A percentile compares a stretch with the other conserved stretches of the same genome.
Evolutionary conservation across 345 rosid species (phyloP).

Genomic region (Orychophragmus violaceus): DNA sequence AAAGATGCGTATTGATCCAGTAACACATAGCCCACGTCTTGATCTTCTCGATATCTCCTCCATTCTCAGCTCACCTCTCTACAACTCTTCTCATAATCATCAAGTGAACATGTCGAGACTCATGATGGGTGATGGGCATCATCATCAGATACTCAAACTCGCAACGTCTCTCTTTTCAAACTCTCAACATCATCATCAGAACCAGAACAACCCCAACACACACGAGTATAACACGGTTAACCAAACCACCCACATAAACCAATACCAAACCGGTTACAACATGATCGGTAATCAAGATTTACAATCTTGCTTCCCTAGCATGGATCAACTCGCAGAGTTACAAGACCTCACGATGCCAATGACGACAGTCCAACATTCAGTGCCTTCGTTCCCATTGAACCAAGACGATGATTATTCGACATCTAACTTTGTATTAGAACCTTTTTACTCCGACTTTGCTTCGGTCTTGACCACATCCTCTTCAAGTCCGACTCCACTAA

Average conservation of each 20-base stretch:
- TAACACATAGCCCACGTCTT: constrained; percentile 66
- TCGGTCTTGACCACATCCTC: constrained; percentile 48
- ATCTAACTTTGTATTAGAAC: constrained; percentile 25
- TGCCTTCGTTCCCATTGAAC: constrained; percentile 11
- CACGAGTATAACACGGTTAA: constrained; percentile 1
- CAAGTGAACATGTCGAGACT: constrained; percentile 31
- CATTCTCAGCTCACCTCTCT: constrained; percentile 33
- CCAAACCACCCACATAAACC: constrained; percentile 23
- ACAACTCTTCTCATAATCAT: constrained; percentile 29
- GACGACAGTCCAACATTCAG: constrained; percentile 5
- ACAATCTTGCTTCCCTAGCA: constrained; percentile 28
- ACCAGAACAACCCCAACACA: constrained; percentile 15
- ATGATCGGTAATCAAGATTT: constrained; percentile 30
- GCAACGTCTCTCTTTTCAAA: constrained; percentile 22
- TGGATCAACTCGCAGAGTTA: constrained; percentile 11
- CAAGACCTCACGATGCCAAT: constrained; percentile 1
- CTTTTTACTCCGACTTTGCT: constrained; percentile 28
- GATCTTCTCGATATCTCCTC: constrained; percentile 54
- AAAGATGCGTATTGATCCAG: constrained; percentile 84
- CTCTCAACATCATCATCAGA: not conserved
- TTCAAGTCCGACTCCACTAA: constrained; percentile 48
- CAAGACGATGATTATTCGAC: constrained; percentile 22
- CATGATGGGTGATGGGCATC: constrained; percentile 21
- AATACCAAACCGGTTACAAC: constrained; percentile 31
- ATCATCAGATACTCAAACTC: constrained; percentile 30